These are phyloP conservation scores for Pezicula rhizophila DNA, from an alignment of 2,329 filamentous ascomycete genomes.

Conservation along the genomic window DNA sequence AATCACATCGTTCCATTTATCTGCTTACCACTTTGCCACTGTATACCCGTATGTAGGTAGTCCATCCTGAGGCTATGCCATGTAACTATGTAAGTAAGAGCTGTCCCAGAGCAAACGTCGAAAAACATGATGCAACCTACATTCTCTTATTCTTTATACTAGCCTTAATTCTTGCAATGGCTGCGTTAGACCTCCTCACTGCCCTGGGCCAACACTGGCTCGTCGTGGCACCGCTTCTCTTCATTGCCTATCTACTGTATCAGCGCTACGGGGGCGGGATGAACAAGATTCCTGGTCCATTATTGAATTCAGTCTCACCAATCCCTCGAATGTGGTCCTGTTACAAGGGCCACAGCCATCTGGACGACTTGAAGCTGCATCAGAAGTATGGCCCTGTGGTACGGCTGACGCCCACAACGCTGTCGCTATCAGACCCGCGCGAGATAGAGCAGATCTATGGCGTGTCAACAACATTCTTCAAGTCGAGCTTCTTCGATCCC, in stretches of 20 bases:
- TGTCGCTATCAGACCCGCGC: neutral
- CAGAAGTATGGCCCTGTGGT: slow-evolving; percentile 24
- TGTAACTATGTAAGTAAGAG: too few species aligned
- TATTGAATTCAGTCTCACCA: neutral
- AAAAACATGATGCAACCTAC: too few species aligned
- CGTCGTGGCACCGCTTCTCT: neutral
- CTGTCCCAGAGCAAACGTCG: too few species aligned
- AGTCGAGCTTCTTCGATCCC: neutral
- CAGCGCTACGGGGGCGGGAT: neutral
- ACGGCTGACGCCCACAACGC: slow-evolving; percentile 11
- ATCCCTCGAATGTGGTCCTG: slow-evolving; percentile 6
- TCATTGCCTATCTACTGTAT: neutral
- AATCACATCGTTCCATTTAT: too few species aligned
- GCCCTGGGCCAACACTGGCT: neutral
- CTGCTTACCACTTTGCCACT: too few species aligned
- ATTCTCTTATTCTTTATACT: too few species aligned
- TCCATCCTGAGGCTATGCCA: too few species aligned
- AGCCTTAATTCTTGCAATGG: too few species aligned
- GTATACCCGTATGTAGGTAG: too few species aligned
- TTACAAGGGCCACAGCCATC: slow-evolving; percentile 27
- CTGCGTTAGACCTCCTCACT: too few species aligned
- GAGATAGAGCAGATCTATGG: neutral
- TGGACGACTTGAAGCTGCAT: slow-evolving; percentile 24
- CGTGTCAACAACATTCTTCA: neutral
- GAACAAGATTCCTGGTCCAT: neutral